phyloP scores from a whole-genome alignment of 805 yeast species.

The Blastobotrys muscicola region DNA sequence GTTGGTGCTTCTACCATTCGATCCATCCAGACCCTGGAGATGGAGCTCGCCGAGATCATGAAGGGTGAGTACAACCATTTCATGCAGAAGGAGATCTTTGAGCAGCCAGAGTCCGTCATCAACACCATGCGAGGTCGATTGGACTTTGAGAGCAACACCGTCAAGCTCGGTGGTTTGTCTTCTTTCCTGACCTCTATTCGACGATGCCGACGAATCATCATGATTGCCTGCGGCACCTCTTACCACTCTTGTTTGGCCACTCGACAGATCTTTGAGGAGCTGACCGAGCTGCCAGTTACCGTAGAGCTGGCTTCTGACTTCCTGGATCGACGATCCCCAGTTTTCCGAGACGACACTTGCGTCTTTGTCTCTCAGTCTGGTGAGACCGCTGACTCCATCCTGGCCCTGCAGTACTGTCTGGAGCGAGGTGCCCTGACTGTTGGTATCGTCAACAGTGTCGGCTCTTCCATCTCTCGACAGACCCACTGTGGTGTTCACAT shows the following conservation, averaged over 20 bases:
- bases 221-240: conserved; percentile 99
- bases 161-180: conserved; percentile 84
- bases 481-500: conserved; percentile 99
- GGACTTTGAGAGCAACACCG: conserved; percentile 70
- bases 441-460: conserved; percentile 96
- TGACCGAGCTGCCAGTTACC: conserved; percentile 87
- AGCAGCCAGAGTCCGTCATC: conserved; percentile 96
- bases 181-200: conserved; percentile 79
- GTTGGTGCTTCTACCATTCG: conserved; percentile 83
- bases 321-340: conserved; percentile 91
- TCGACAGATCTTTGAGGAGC: conserved; percentile 90
- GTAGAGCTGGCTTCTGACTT: conserved; percentile 93
- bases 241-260: conserved; percentile 98
- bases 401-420: conserved; percentile 88
- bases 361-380: conserved; percentile 98
- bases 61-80: conserved; percentile 93
- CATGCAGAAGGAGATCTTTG: conserved; percentile 98
- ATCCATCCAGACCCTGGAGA: conserved; percentile 90
- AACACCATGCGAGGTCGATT: conserved; percentile 99
- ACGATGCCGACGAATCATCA: conserved; percentile 87
- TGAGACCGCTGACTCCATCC: conserved; percentile 96
- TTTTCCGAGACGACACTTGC: conserved; percentile 96
- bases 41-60: conserved; percentile 97
- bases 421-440: conserved; percentile 97
- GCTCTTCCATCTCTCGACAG: conserved; percentile 91